A percentile compares a stretch with the other conserved stretches of the same genome.
phyloP scores from a whole-genome alignment of 352 stramenopile genomes.

The Halophytophthora batemanensis region DNA sequence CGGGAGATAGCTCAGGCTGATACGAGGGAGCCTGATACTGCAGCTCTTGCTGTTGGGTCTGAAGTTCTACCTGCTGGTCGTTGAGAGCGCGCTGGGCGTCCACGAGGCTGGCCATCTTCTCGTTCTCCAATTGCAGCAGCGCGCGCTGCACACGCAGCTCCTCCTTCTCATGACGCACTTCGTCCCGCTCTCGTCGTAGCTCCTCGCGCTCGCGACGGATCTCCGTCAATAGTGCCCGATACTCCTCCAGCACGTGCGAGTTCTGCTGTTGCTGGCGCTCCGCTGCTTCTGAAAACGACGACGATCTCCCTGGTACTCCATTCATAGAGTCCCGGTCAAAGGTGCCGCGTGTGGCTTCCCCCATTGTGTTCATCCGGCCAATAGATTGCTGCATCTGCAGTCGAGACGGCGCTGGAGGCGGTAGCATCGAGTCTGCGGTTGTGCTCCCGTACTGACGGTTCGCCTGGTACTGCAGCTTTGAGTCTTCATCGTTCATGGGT shows the following conservation, averaged over 20 bases:
- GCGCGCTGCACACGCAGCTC: constrained; percentile 66
- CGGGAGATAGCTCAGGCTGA: constrained; percentile 17
- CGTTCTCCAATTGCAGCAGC: constrained; percentile 71
- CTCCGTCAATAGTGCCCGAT: constrained; percentile 55
- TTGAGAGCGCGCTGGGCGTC: constrained; percentile 57
- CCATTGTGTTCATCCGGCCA: constrained; percentile 4
- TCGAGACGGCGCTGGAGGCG: constrained; percentile 21
- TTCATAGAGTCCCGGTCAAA: constrained; percentile 9
- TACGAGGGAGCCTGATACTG: constrained; percentile 17
- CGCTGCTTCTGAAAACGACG: constrained; percentile 9
- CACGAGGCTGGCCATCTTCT: constrained; percentile 62
- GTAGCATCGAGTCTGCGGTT: constrained; percentile 11
- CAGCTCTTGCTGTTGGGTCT: constrained; percentile 28
- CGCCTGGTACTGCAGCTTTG: constrained; percentile 13
- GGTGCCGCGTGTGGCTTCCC: constrained; percentile 7
- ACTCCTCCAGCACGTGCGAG: constrained; percentile 53
- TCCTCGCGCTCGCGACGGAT: constrained; percentile 76
- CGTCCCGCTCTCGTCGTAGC: constrained; percentile 64
- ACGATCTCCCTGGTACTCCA: constrained; percentile 5
- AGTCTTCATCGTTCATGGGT: constrained; percentile 11
- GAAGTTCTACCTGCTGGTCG: constrained; percentile 50
- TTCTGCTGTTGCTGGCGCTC: constrained; percentile 19
- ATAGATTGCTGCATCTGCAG: constrained; percentile 13
- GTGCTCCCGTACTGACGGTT: constrained; percentile 12
- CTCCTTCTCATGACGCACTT: constrained; percentile 64